Evolutionary conservation across 345 rosid species (phyloP).

Genomic region (Gossypium herbaceum): DNA sequence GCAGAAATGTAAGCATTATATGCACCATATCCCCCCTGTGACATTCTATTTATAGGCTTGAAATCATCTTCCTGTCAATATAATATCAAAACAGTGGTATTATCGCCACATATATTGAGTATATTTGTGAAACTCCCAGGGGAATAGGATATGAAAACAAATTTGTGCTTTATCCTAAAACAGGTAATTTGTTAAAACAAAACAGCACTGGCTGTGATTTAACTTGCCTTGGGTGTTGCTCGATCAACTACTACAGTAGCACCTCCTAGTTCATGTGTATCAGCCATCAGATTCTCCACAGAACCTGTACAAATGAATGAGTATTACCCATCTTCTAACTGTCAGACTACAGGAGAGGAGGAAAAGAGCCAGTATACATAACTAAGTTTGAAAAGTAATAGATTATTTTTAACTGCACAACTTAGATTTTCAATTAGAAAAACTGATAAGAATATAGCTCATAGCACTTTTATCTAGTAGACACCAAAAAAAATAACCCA

Average conservation of each 20-base stretch:
- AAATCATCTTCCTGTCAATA: conserved; percentile 74
- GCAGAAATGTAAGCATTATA: conserved; percentile 97
- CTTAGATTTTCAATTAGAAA: conserved; percentile 5
- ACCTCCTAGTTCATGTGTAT: conserved; percentile 93
- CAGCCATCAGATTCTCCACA: conserved; percentile 85
- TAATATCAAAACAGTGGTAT: background rate
- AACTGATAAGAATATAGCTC: background rate
- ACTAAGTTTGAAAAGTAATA: background rate
- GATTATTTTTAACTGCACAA: background rate
- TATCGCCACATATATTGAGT: background rate
- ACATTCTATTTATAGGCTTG: conserved; percentile 61
- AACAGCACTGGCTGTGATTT: background rate
- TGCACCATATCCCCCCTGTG: conserved; percentile 88
- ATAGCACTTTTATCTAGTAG: background rate
- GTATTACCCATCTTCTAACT: background rate
- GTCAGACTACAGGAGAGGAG: background rate
- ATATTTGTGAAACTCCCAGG: background rate
- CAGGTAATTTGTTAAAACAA: background rate
- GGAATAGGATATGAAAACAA: background rate
- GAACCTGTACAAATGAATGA: conserved; percentile 45
- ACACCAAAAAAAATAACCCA: background rate
- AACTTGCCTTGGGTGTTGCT: conserved; percentile 84
- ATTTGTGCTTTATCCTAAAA: background rate
- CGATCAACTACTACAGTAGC: conserved; percentile 85
- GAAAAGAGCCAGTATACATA: background rate